phyloP scores from a whole-genome alignment of 2,329 filamentous ascomycete genomes.

The Colletotrichum simmondsii region DNA sequence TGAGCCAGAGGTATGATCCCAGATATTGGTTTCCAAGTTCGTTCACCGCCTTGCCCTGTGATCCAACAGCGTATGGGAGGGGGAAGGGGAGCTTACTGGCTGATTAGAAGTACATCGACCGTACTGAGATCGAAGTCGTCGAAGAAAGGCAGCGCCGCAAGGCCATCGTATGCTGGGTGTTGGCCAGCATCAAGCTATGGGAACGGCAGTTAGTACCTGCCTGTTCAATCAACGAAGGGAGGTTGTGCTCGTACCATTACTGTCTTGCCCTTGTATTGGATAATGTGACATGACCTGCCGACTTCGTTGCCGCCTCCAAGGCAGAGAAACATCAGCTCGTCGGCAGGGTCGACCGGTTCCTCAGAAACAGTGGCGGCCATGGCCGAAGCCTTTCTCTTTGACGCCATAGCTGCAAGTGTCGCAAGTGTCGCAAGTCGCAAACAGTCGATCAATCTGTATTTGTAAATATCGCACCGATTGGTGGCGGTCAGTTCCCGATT shows the following conservation, averaged over 20 bases:
- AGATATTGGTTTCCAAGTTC: constrained; percentile 26
- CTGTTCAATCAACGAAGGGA: not conserved
- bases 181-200: constrained; percentile 92
- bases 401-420: constrained; percentile 72
- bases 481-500: not conserved
- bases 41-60: constrained; percentile 40
- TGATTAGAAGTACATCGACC: constrained; percentile 96
- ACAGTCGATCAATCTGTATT: constrained; percentile 3
- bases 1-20: constrained; percentile 20
- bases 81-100: constrained; percentile 82
- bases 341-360: constrained; percentile 90
- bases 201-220: not conserved
- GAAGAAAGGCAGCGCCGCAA: constrained; percentile 94
- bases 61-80: constrained; percentile 34
- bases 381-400: constrained; percentile 87
- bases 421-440: constrained; percentile 12
- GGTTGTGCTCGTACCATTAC: constrained; percentile 82
- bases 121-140: constrained; percentile 98
- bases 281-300: constrained; percentile 94
- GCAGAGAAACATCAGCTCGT: constrained; percentile 94
- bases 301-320: constrained; percentile 97
- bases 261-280: constrained; percentile 99
- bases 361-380: constrained; percentile 72
- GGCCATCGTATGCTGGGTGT: constrained; percentile 94
- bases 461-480: not conserved